Evolutionary conservation across 768 basidiomycete genomes (phyloP), one percentile per base, ranked within the genome.

Genomic region (Lyophyllum semitale): DNA sequence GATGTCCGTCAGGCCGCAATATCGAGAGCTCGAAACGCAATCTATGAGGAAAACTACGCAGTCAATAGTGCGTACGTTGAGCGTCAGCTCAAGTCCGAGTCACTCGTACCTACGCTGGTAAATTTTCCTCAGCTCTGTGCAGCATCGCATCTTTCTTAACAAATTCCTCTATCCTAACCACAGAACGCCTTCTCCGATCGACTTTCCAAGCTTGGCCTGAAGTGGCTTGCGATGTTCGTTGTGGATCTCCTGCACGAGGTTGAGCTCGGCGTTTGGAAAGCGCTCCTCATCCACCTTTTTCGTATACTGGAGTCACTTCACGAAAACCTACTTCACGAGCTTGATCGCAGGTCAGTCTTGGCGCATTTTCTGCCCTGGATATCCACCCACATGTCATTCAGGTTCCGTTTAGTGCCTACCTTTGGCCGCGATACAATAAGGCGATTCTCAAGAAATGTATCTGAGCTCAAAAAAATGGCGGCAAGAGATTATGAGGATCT

Each of bases 401-500:
- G 33, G 15, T 35, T 35, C 35, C 33, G 37, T 12, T 22, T 44
- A 29, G 47, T 58, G 8, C 51, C 55, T 4, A 56, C 57, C 8
- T 64, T 64, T 50, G 59, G 63, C 7, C 20, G 55, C 1, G 57
- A 40, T 1, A 54, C 59, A 0, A 73, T 74, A 2, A 52, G 60
- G 0, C 44, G 51, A 5, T 73, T 74, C 45, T 53, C 58, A 17
- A 30, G 48, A 0, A 68, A 67, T 49, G 51, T 66, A 0, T 59
- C 65, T 0, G 63, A 66, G 8, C 50, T 68, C 48, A 59, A 61
- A 38, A 62, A 69, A 5, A 53, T 63, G 2, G 61, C 64, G 8
- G 72, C 68, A 7, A 54, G 53, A 0, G 62, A 74, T 35, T 74
- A 63, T 41, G 66, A 71, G 32, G 66, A 74, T 23, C 47, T 72